Evolutionary conservation across 495 filamentous ascomycete genomes (phyloP).

Genomic region (Penicillium antarcticum): DNA sequence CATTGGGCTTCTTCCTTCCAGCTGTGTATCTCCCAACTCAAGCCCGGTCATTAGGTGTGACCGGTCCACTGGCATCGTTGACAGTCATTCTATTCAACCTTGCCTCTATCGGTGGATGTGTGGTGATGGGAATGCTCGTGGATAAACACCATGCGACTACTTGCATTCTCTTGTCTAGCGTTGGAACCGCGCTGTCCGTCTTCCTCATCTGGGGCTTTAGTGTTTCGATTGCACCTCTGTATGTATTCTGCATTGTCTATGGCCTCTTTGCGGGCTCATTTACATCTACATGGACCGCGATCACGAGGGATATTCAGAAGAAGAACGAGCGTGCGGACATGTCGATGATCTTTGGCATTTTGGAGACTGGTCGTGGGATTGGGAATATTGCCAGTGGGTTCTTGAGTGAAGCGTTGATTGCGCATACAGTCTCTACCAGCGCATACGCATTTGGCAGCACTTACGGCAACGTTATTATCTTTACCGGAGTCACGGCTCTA

Average conservation of each 20-base stretch:
- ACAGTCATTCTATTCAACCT: constrained; percentile 50
- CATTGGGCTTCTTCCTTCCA: constrained; percentile 59
- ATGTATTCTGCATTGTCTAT: constrained; percentile 57
- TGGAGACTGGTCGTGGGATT: constrained; percentile 54
- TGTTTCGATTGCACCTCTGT: constrained; percentile 46
- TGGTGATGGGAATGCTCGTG: constrained; percentile 45
- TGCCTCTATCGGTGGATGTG: constrained; percentile 47
- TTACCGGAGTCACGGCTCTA: neutral
- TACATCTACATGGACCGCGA: constrained; percentile 50
- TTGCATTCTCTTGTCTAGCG: constrained; percentile 50
- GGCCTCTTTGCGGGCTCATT: constrained; percentile 61
- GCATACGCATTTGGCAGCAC: neutral
- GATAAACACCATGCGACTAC: constrained; percentile 48
- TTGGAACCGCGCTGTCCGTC: constrained; percentile 50
- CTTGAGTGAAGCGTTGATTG: constrained; percentile 49
- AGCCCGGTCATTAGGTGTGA: constrained; percentile 26
- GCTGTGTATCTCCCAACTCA: constrained; percentile 51
- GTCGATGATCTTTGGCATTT: constrained; percentile 48
- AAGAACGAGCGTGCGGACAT: constrained; percentile 33
- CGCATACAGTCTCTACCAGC: neutral
- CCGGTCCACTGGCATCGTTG: constrained; percentile 29
- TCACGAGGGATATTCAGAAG: constrained; percentile 42
- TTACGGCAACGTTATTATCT: neutral
- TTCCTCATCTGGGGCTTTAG: constrained; percentile 66
- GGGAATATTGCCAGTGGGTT: constrained; percentile 51